Base-by-base conservation (phyloP, 352 stramenopile genomes). In the Pythium volutum region DNA sequence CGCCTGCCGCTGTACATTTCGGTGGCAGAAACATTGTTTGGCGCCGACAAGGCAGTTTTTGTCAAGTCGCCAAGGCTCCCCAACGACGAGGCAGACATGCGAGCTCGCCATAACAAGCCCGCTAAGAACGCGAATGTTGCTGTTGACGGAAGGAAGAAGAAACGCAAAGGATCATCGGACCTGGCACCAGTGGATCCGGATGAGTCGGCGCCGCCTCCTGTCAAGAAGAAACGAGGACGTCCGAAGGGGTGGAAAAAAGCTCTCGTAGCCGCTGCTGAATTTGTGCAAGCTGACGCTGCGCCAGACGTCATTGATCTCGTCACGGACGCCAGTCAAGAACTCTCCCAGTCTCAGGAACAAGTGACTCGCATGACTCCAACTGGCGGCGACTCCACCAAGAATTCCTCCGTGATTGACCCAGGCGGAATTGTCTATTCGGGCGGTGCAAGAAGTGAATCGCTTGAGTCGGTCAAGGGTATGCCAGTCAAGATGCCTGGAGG, bases 1-100 rank as follows among this genome's bases (percentile, higher is more conserved):
- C 56, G 46, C 1, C 59, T 75, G 1, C 59, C 75, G 3, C 66
- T 87, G 45, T 88, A 88, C 66, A 29, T 62, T 16, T 76, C 67
- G 4, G 70, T 90, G 18, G 66, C 76, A 18, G 49, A 60, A 34
- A 22, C 43, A 2, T 38, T 75, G 12, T 65, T 65, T 34, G 49
- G 49, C 2, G 15, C 31, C 22, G 34, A 46, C 49, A 56, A 56
- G 34, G 20, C 18, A 27, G 18, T 18, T 10, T 46, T 56, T 22
- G 34, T 46, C 12, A 56, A 46, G 22, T 33, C 4, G 14, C 31
- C 34, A 23, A 25, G 3, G 18, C 27, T 46, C 34, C 20, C 31
- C 2, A 45, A 22, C 20, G 49, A 56, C 14, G 34, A 31, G 12
- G 27, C 34, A 7, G 47, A 46, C 6, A 20, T 27, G 20, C 48